These are phyloP conservation scores for Epicoccum sorghinum DNA, from an alignment of 2,329 filamentous ascomycete genomes.

Conservation along the genomic window DNA sequence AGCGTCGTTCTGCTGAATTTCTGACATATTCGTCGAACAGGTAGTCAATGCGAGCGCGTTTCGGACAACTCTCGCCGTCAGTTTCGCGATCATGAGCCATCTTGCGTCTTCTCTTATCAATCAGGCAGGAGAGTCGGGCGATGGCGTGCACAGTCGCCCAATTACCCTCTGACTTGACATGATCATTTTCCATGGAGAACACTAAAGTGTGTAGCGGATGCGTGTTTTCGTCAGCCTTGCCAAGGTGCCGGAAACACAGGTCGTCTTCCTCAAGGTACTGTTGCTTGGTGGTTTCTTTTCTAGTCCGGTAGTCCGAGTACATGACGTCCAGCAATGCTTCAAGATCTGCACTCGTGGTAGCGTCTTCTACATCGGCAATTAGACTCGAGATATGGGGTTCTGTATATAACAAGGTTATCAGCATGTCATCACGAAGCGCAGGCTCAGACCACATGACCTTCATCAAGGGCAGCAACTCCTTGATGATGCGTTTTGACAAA, in stretches of 20 bases:
- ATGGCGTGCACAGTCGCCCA: slow-evolving; percentile 50
- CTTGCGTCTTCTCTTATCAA: slow-evolving; percentile 36
- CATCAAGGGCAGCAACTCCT: slow-evolving; percentile 72
- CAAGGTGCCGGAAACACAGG: slow-evolving; percentile 58
- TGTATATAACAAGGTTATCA: slow-evolving; percentile 72
- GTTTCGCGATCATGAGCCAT: slow-evolving; percentile 24
- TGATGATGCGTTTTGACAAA: slow-evolving; percentile 65
- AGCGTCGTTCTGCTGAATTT: slow-evolving; percentile 42
- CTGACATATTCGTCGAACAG: slow-evolving; percentile 50
- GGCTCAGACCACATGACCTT: slow-evolving; percentile 72
- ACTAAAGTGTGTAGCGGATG: slow-evolving; percentile 38
- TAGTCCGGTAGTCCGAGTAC: slow-evolving; percentile 77
- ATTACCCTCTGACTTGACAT: slow-evolving; percentile 36
- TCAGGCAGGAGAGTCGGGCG: slow-evolving; percentile 45
- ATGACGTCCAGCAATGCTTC: slow-evolving; percentile 73
- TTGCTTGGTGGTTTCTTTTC: slow-evolving; percentile 60
- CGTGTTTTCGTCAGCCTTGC: slow-evolving; percentile 33
- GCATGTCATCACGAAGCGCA: slow-evolving; percentile 74
- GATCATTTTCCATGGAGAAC: slow-evolving; percentile 44
- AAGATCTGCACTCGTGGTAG: slow-evolving; percentile 50
- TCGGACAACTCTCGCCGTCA: slow-evolving; percentile 33
- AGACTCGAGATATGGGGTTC: slow-evolving; percentile 49
- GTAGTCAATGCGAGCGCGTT: slow-evolving; percentile 47
- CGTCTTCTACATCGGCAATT: slow-evolving; percentile 32
- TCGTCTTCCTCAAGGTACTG: slow-evolving; percentile 75